Evolutionary conservation across 768 basidiomycete genomes (phyloP).

Genomic region (Suillus tomentosus): DNA sequence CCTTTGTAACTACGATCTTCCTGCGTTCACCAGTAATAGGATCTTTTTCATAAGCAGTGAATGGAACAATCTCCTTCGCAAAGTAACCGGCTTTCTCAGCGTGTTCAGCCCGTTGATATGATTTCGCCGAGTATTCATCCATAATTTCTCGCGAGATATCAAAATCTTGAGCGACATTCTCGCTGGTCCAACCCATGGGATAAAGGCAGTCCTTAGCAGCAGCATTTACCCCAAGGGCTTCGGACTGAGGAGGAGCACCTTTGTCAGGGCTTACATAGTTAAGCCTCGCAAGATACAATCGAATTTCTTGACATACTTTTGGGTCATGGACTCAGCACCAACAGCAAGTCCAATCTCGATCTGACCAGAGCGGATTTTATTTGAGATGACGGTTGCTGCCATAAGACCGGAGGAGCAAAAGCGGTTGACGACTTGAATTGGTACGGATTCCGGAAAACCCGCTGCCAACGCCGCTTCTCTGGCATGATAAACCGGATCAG

Average conservation of each 20-base stretch:
- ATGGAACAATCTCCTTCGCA: slow-evolving; percentile 71
- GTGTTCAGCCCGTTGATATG: slow-evolving; percentile 76
- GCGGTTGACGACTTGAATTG: slow-evolving; percentile 73
- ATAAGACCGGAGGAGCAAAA: slow-evolving; percentile 89
- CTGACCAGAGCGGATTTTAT: slow-evolving; percentile 75
- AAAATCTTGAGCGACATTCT: slow-evolving; percentile 81
- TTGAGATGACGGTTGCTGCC: slow-evolving; percentile 76
- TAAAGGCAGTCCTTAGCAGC: slow-evolving; percentile 61
- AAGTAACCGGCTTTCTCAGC: slow-evolving; percentile 73
- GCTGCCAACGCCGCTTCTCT: slow-evolving; percentile 77
- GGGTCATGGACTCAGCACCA: slow-evolving; percentile 87
- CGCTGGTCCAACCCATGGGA: slow-evolving; percentile 91
- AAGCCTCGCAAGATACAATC: slow-evolving; percentile 13
- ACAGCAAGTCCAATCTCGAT: slow-evolving; percentile 79
- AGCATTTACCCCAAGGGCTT: slow-evolving; percentile 55
- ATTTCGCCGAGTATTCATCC: slow-evolving; percentile 72
- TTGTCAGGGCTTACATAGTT: slow-evolving; percentile 54
- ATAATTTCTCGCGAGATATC: slow-evolving; percentile 72
- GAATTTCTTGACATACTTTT: slow-evolving; percentile 50
- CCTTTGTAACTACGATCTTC: slow-evolving; percentile 58
- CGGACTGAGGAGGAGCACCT: slow-evolving; percentile 62
- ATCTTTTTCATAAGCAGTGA: slow-evolving; percentile 65
- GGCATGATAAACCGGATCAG: slow-evolving; percentile 67
- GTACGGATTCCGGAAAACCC: slow-evolving; percentile 77
- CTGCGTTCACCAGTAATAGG: slow-evolving; percentile 52